Base-by-base conservation (phyloP, 2,329 filamentous ascomycete genomes). In the Polytolypa hystricis region DNA sequence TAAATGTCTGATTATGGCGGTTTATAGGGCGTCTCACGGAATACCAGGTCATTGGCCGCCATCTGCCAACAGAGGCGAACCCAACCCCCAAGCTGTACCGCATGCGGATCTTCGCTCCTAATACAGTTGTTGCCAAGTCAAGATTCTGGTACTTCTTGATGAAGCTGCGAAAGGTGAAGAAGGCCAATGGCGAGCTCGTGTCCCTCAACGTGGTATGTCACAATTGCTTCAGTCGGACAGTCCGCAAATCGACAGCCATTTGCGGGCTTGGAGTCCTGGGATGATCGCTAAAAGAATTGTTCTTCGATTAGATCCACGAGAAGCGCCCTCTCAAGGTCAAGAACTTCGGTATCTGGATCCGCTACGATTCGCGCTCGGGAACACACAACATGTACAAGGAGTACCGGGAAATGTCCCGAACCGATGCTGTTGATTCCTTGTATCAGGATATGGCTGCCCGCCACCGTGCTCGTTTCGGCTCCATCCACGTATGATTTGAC, bases 381-480 rank as follows among this genome's bases (percentile, higher is more conserved):
- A 98, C 91, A 60, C 91, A 98, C 86, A 98, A 98, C 83, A 98
- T 98, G 91, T 98, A 98, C 85, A 96, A 96, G 81, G 91, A 98
- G 81, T 96, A 95, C 83, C 84, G 91, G 66, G 91, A 96, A 78
- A 84, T 96, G 78, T 89, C 84, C 65, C 79, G 91, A 70, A 84
- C 81, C 61, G 89, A 91, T 55, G 91, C 91, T 53, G 89, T 96
- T 61, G 84, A 96, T 72, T 72, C 89, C 55, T 79, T 98, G 65
- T 98, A 98, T 82, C 84, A 91, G 71, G 91, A 98, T 75, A 96
- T 98, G 91, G 86, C 91, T 56, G 89, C 93, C 68, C 85, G 91
- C 67, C 91, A 98, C 80, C 86, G 84, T 65, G 81, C 91, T 62
- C 84, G 91, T 61, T 98, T 98, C 78, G 80, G 91, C 71, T 93